phyloP scores from a whole-genome alignment of 371 early-diverging fungal species.

The Capniomyces stellatus region DNA sequence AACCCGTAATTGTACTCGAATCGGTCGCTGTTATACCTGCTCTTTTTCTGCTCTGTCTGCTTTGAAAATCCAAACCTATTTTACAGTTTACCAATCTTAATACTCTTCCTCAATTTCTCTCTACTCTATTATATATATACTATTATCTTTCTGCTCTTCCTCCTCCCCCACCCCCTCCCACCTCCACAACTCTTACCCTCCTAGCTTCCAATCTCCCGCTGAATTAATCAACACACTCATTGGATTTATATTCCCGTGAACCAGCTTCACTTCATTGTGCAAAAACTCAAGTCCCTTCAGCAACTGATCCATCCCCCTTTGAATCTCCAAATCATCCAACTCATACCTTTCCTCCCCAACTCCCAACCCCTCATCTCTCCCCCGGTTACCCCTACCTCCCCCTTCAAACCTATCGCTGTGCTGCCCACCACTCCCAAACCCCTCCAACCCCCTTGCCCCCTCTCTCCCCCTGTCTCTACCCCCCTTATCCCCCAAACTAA shows the following conservation, averaged over 20 bases:
- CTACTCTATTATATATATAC: not conserved
- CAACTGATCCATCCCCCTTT: conserved; percentile 66
- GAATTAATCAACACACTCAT: conserved; percentile 59
- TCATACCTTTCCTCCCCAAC: conserved; percentile 29
- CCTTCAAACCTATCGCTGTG: no score
- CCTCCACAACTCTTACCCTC: conserved; percentile 35
- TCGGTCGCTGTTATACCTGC: conserved; percentile 16
- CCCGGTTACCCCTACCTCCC: no score
- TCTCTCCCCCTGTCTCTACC: no score
- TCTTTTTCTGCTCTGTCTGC: conserved; percentile 30
- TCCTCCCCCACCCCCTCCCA: no score
- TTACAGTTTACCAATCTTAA: not conserved
- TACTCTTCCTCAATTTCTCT: not conserved
- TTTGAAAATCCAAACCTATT: conserved; percentile 39
- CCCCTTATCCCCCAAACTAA: no score
- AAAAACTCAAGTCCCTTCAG: conserved; percentile 52
- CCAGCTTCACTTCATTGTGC: conserved; percentile 47
- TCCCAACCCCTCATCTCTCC: no score
- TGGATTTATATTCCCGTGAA: conserved; percentile 61
- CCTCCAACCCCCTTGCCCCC: no score
- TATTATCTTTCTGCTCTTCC: no score
- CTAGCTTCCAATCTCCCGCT: conserved; percentile 81
- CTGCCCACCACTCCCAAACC: no score
- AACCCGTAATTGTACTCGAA: conserved; percentile 38
- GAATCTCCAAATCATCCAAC: conserved; percentile 69